Conservation (phyloP, 2,329 filamentous ascomycete species). For the Sordariomycetes sp. region DNA sequence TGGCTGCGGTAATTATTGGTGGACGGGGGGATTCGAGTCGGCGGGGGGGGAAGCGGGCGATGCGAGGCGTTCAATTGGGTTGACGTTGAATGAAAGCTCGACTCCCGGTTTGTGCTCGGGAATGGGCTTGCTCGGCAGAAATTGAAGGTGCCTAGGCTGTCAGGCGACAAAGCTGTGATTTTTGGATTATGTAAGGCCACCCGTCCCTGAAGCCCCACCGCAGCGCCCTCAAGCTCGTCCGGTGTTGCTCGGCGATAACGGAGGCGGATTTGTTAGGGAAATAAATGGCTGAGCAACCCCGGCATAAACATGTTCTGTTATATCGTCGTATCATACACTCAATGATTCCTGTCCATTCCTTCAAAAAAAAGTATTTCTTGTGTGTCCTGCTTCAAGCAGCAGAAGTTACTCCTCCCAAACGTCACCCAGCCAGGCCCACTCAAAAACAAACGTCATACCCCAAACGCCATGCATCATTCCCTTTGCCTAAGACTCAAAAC, state of each 20-base stretch:
- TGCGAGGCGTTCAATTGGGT: slow-evolving; percentile 8
- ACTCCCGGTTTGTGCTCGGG: slow-evolving; percentile 1
- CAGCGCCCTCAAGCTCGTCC: too few relatives aligned
- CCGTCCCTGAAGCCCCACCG: not conserved
- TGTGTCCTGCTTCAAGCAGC: not conserved
- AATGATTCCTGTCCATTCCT: not conserved
- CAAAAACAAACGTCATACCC: not conserved
- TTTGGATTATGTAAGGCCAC: not conserved
- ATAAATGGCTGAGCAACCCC: not conserved
- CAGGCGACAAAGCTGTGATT: not conserved
- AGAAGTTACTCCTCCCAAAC: not conserved
- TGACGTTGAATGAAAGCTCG: slow-evolving; percentile 9
- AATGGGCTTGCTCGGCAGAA: slow-evolving; percentile 5
- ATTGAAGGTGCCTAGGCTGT: slow-evolving; percentile 1
- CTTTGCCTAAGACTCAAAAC: not conserved
- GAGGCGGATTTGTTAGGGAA: not conserved
- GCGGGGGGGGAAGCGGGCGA: slow-evolving; percentile 8
- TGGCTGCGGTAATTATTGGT: slow-evolving; percentile 23
- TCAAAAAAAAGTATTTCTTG: slow-evolving; percentile 1
- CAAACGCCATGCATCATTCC: not conserved
- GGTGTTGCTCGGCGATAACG: not conserved
- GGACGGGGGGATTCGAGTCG: slow-evolving; percentile 7
- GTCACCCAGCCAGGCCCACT: not conserved
- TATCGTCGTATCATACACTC: slow-evolving; percentile 3
- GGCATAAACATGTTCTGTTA: not conserved